Base-by-base conservation (phyloP, 257 asterid genomes). In the Verbascum thapsus region DNA sequence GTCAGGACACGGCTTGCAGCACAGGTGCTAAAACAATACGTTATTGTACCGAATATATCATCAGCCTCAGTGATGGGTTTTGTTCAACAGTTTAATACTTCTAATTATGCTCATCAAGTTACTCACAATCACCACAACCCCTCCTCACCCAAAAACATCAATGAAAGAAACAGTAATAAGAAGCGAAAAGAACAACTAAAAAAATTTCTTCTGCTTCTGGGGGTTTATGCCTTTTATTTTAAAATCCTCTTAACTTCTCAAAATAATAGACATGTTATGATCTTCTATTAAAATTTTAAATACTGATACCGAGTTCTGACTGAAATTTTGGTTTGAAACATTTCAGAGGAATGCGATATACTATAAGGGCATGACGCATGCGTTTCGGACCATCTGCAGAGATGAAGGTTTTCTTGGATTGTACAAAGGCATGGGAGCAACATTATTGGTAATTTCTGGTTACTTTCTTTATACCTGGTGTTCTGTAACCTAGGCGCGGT, bases 391-490 rank as follows among this genome's bases (percentile, higher is more conserved):
- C 77, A 87, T 91, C 75, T 86, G 94, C 86, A 82, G 83, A 72
- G 98, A 88, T 56, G 97, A 91, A 83, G 98, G 98, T 1, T 61
- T 85, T 72, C 72, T 86, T 43, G 98, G 96, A 32, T 76, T 91
- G 61, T 91, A 91, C 76, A 91, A 91, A 79, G 98, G 98, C 50
- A 88, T 91, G 10, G 96, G 97, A 66, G 95, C 96, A 38, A 91
- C 98, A 53, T 72, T 91, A 65, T 72, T 88, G 98, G 98, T 91
- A 81, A 5, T 53, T 69, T n/a, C 10, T 30, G 42, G 37, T 50
- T 12, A 20, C n/a, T 53, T 53, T 44, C 1, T 23, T 7, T 26
- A 20, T 26, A 39, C 53, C 12, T n/a, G 10, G 55, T 23, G 10
- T n/a, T 69, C 53, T 58, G 13, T 67, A 16, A 17, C 44, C 26